phyloP scores from a whole-genome alignment of 2,329 filamentous ascomycete genomes.

The Microthyrium microscopicum region DNA sequence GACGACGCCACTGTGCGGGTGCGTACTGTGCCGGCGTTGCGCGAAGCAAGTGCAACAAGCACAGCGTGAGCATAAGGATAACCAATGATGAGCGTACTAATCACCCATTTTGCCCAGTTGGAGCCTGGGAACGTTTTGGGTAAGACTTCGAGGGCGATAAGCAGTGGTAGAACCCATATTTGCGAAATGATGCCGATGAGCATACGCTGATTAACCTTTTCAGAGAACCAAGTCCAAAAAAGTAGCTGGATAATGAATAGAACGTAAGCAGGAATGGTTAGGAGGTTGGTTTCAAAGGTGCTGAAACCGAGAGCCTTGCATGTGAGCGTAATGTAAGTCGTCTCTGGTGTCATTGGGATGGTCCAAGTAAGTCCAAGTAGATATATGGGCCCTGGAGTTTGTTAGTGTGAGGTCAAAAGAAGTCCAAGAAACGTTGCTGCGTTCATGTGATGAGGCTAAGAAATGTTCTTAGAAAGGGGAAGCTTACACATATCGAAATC shows the following conservation, averaged over 20 bases:
- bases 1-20: slow-evolving; percentile 26
- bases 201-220: slow-evolving; percentile 34
- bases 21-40: slow-evolving; percentile 26
- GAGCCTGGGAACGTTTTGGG: slow-evolving; percentile 15
- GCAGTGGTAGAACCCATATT: slow-evolving; percentile 22
- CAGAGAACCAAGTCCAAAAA: slow-evolving; percentile 32
- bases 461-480: too few species aligned
- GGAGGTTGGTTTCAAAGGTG: slow-evolving; percentile 21
- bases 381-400: slow-evolving; percentile 19
- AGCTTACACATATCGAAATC: slow-evolving; percentile 44
- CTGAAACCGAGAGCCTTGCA: slow-evolving; percentile 18
- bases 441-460: too few species aligned
- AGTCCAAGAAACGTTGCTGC: not conserved
- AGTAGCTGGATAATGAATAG: slow-evolving; percentile 33
- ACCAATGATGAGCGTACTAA: slow-evolving; percentile 24
- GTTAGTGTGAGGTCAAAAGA: not conserved
- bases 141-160: slow-evolving; percentile 21
- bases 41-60: slow-evolving; percentile 22
- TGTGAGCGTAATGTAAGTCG: slow-evolving; percentile 20
- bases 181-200: slow-evolving; percentile 26
- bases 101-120: slow-evolving; percentile 22
- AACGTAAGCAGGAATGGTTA: slow-evolving; percentile 24
- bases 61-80: slow-evolving; percentile 28
- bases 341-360: slow-evolving; percentile 18
- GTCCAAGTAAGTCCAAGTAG: slow-evolving; percentile 19